Conservation (phyloP, 1,284 basidiomycete species). For the Vanrija humicola region DNA sequence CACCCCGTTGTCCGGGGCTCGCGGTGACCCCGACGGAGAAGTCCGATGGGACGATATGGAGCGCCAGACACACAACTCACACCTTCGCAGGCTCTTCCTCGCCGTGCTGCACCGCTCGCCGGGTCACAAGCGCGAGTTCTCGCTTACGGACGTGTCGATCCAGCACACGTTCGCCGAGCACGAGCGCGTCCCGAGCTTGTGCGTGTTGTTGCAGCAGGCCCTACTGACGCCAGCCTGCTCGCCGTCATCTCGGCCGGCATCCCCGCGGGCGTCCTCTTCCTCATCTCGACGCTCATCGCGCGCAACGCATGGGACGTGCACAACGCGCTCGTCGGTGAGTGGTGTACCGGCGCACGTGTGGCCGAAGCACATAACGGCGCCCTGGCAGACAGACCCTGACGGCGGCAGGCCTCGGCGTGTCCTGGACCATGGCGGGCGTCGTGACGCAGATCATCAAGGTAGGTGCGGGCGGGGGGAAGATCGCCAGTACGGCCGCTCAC, state of each 20-base stretch:
- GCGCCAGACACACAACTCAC: neutral
- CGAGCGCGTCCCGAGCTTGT: conserved; percentile 75
- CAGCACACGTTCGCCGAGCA: conserved; percentile 67
- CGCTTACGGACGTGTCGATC: conserved; percentile 69
- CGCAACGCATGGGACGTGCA: conserved; percentile 86
- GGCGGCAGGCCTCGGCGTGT: conserved; percentile 61
- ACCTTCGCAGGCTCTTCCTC: conserved; percentile 57
- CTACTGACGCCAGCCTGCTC: conserved; percentile 51
- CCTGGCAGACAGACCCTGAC: neutral
- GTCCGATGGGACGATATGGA: too few relatives aligned
- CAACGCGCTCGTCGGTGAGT: conserved; percentile 64
- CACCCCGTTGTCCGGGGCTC: too few relatives aligned
- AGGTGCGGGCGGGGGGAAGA: neutral
- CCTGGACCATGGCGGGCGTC: conserved; percentile 68
- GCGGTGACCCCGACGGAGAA: too few relatives aligned
- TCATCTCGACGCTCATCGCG: conserved; percentile 66
- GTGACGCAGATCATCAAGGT: conserved; percentile 83
- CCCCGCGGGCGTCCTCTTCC: conserved; percentile 64
- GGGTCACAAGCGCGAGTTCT: conserved; percentile 81
- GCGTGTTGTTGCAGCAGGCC: neutral
- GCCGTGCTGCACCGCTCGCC: conserved; percentile 65
- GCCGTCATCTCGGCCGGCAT: conserved; percentile 66
- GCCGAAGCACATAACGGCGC: neutral
- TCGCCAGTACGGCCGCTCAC: neutral
- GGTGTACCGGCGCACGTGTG: neutral